These are phyloP conservation scores for Noccaea caerulescens DNA, from an alignment of 345 rosid species.

Conservation along the genomic window DNA sequence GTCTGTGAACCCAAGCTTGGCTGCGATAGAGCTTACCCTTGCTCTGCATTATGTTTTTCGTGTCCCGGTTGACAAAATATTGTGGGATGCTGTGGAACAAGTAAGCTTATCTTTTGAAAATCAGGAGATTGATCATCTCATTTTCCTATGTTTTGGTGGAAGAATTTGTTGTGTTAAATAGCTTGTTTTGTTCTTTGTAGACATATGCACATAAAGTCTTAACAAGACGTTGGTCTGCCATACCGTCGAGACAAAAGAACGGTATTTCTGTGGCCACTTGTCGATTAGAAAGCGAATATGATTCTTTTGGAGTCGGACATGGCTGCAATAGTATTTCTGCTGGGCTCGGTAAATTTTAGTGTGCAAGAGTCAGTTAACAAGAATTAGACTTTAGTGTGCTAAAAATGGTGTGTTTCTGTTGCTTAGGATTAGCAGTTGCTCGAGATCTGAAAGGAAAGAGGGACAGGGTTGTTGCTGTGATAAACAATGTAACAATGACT, in stretches of 20 bases:
- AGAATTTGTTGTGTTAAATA: no score
- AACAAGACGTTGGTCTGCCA: no score
- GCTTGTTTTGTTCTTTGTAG: no score
- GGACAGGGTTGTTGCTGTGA: slow-evolving; percentile 72
- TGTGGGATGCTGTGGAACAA: slow-evolving; percentile 92
- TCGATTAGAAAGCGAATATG: no score
- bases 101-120: slow-evolving; percentile 46
- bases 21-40: slow-evolving; percentile 76
- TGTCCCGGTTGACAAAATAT: slow-evolving; percentile 82
- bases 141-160: slow-evolving; percentile 6
- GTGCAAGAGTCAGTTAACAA: no score
- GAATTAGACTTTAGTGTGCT: slow-evolving; percentile 20
- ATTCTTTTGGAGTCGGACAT: no score
- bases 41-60: slow-evolving; percentile 86
- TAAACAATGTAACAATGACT: slow-evolving; percentile 77
- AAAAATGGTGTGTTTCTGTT: slow-evolving; percentile 12
- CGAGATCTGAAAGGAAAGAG: slow-evolving; percentile 89
- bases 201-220: no score
- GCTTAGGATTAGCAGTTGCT: slow-evolving; percentile 82
- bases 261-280: no score
- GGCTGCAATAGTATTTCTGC: no score
- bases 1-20: slow-evolving; percentile 68
- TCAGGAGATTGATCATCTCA: background rate
- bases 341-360: no score
- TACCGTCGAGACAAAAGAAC: no score